A percentile compares a stretch with the other conserved stretches of the same genome.
Conservation (phyloP, 2,329 filamentous ascomycete species). For the Venturia carpophila region DNA sequence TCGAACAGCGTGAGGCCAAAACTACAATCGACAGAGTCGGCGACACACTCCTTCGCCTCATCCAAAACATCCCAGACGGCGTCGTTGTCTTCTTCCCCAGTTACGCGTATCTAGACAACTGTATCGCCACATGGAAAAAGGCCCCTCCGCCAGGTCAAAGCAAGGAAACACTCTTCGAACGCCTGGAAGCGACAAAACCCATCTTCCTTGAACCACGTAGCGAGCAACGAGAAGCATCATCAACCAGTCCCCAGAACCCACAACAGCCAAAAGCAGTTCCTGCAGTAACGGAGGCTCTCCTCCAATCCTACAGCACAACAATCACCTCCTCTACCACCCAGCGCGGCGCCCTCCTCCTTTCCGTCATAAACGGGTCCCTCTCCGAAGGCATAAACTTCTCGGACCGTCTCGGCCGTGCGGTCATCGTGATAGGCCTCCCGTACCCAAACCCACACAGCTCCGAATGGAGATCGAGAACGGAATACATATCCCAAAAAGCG, state of each 20-base stretch:
- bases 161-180: slow-evolving; percentile 47
- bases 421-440: slow-evolving; percentile 84
- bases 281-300: slow-evolving; percentile 55
- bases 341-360: slow-evolving; percentile 71
- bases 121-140: slow-evolving; percentile 41
- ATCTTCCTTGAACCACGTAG: slow-evolving; percentile 34
- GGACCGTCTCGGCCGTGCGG: slow-evolving; percentile 77
- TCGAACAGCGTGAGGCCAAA: slow-evolving; percentile 62
- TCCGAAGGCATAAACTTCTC: slow-evolving; percentile 99
- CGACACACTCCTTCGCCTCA: slow-evolving; percentile 61
- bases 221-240: not conserved
- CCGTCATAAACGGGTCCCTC: slow-evolving; percentile 88
- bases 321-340: slow-evolving; percentile 41
- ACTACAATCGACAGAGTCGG: slow-evolving; percentile 68
- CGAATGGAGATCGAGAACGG: slow-evolving; percentile 87
- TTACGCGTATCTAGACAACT: slow-evolving; percentile 79
- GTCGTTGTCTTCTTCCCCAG: slow-evolving; percentile 94
- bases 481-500: slow-evolving; percentile 66
- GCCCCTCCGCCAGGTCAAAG: slow-evolving; percentile 20
- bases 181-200: slow-evolving; percentile 51
- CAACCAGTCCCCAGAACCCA: not conserved
- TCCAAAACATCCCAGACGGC: slow-evolving; percentile 71
- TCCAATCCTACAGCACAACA: slow-evolving; percentile 63
- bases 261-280: slow-evolving; percentile 38
- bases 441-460: slow-evolving; percentile 85